A percentile compares a stretch with the other conserved stretches of the same genome.
These are phyloP conservation scores for Salix suchowensis DNA, from an alignment of 345 rosid genomes.

Conservation along the genomic window DNA sequence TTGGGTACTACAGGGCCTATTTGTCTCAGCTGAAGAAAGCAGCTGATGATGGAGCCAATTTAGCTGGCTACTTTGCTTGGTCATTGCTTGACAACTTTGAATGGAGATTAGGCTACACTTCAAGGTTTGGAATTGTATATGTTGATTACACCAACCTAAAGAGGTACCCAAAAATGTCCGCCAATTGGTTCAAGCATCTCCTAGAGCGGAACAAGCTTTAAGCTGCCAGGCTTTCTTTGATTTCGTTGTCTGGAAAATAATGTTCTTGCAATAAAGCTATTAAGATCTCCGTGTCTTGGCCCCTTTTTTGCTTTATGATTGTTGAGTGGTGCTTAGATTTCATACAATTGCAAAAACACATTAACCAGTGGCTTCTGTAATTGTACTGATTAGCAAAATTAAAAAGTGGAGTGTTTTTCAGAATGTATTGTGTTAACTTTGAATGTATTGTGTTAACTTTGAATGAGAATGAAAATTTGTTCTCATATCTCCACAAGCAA, in stretches of 20 bases:
- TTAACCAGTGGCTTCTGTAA: not conserved
- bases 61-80: constrained; percentile 89
- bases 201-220: constrained; percentile 34
- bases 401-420: not conserved
- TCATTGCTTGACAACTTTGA: constrained; percentile 94
- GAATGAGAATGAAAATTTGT: not conserved
- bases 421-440: no score
- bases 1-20: constrained; percentile 66
- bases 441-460: no score
- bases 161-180: constrained; percentile 92
- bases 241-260: not conserved
- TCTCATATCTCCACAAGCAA: not conserved
- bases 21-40: constrained; percentile 83
- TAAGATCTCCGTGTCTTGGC: not conserved
- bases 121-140: constrained; percentile 91
- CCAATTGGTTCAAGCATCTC: constrained; percentile 75
- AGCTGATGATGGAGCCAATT: constrained; percentile 73
- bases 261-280: not conserved
- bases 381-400: not conserved
- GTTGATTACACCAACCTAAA: constrained; percentile 62
- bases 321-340: not conserved
- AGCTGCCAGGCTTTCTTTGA: not conserved
- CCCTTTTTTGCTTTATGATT: not conserved
- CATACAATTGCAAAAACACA: not conserved
- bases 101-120: constrained; percentile 88